Percentiles rank a stretch among this genome's conserved stretches.
Conservation (phyloP, 2,329 filamentous ascomycete species). For the Hysterium pulicare region DNA sequence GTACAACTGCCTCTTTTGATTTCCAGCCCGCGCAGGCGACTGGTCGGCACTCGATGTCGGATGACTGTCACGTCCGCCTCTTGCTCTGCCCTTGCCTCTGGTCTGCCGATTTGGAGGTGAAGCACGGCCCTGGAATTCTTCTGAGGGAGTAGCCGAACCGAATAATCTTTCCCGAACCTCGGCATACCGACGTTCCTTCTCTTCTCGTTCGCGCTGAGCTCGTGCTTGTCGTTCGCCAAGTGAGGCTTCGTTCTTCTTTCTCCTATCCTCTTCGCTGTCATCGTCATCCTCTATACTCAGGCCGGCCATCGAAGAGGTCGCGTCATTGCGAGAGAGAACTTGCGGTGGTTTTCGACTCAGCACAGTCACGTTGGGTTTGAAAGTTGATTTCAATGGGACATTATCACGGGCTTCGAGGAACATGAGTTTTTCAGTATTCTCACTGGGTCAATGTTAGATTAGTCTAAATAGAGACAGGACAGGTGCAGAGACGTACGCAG, state of each 20-base stretch:
- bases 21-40: conserved; percentile 28
- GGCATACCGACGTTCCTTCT: conserved; percentile 87
- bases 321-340: conserved; percentile 58
- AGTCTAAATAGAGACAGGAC: conserved; percentile 8
- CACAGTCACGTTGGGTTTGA: conserved; percentile 80
- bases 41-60: conserved; percentile 36
- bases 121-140: conserved; percentile 31
- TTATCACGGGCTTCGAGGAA: conserved; percentile 66
- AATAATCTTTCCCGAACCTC: conserved; percentile 86
- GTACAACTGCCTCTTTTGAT: conserved; percentile 61
- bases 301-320: conserved; percentile 41
- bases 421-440: conserved; percentile 70
- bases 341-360: conserved; percentile 77
- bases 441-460: conserved; percentile 47
- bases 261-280: conserved; percentile 62
- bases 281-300: conserved; percentile 50
- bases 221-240: conserved; percentile 75
- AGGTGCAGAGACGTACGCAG: conserved; percentile 60
- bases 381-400: conserved; percentile 65
- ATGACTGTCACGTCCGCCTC: conserved; percentile 37
- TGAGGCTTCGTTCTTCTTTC: conserved; percentile 61
- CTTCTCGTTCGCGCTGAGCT: conserved; percentile 75
- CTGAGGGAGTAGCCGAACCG: conserved; percentile 48
- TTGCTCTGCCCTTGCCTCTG: conserved; percentile 36
- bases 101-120: conserved; percentile 27